These are phyloP conservation scores for Aspergillus hancockii DNA, from an alignment of 495 filamentous ascomycete genomes.

Conservation along the genomic window DNA sequence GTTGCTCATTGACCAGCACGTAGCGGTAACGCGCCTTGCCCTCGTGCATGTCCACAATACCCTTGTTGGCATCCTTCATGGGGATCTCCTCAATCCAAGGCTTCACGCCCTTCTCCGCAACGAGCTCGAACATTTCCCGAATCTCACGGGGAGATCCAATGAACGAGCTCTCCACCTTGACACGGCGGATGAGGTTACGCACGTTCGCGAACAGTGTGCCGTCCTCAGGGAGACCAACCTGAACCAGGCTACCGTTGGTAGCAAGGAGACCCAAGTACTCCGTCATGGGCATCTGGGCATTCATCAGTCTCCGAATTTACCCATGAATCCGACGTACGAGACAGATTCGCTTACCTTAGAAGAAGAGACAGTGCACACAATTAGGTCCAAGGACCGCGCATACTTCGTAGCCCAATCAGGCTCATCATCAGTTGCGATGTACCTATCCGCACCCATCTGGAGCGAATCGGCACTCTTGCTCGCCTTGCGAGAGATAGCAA, in stretches of 20 bases:
- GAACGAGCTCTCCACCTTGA: slow-evolving; percentile 68
- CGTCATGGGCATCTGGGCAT: slow-evolving; percentile 63
- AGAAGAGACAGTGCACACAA: slow-evolving; percentile 77
- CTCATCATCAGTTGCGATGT: slow-evolving; percentile 84
- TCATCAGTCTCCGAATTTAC: neutral
- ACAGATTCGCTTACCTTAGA: slow-evolving; percentile 42
- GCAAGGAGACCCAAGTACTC: slow-evolving; percentile 69
- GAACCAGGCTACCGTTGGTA: slow-evolving; percentile 71
- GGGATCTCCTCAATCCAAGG: slow-evolving; percentile 71
- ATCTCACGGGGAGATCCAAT: slow-evolving; percentile 76
- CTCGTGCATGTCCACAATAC: slow-evolving; percentile 66
- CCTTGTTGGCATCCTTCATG: slow-evolving; percentile 75
- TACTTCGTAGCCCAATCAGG: slow-evolving; percentile 69
- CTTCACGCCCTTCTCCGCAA: slow-evolving; percentile 68
- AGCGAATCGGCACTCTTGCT: slow-evolving; percentile 70
- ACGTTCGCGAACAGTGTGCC: slow-evolving; percentile 64
- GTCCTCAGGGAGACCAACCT: slow-evolving; percentile 75
- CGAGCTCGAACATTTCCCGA: slow-evolving; percentile 78
- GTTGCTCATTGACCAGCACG: slow-evolving; percentile 65
- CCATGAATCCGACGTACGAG: neutral
- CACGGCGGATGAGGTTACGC: slow-evolving; percentile 60
- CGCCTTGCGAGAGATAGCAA: slow-evolving; percentile 71
- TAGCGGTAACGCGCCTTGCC: slow-evolving; percentile 76
- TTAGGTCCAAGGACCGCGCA: slow-evolving; percentile 70
- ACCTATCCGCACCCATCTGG: slow-evolving; percentile 62